A percentile compares a stretch with the other conserved stretches of the same genome.
These are phyloP conservation scores for Penicillium cosmopolitanum DNA, from an alignment of 495 filamentous ascomycete genomes.

Conservation along the genomic window DNA sequence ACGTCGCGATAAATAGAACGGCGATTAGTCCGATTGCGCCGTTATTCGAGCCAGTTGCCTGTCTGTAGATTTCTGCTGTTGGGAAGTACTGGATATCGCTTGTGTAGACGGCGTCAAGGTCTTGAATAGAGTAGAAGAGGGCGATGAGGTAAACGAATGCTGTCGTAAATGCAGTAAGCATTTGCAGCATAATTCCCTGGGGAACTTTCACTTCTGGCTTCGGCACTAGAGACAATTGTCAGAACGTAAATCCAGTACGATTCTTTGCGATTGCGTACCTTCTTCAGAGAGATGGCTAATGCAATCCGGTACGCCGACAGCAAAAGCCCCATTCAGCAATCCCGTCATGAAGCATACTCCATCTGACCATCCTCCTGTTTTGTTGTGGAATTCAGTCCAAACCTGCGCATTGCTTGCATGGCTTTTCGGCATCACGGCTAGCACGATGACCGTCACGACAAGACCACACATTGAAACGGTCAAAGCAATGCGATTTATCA, in stretches of 20 bases:
- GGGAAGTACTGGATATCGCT: conserved; percentile 64
- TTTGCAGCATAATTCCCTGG: conserved; percentile 58
- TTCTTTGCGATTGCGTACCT: conserved; percentile 22
- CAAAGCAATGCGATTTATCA: conserved; percentile 64
- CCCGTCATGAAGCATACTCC: conserved; percentile 74
- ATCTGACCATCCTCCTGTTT: conserved; percentile 64
- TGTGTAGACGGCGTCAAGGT: conserved; percentile 58
- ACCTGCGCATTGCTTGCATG: conserved; percentile 63
- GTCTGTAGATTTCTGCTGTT: conserved; percentile 71
- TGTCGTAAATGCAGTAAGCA: conserved; percentile 61
- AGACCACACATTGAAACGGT: conserved; percentile 66
- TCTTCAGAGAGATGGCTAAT: conserved; percentile 79
- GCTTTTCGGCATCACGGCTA: conserved; percentile 67
- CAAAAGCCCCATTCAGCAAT: conserved; percentile 76
- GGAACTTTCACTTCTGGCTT: conserved; percentile 33
- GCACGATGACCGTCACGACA: conserved; percentile 68
- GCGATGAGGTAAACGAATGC: conserved; percentile 34
- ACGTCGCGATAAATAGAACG: conserved; percentile 54
- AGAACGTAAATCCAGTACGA: neutral
- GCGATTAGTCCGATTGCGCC: conserved; percentile 65
- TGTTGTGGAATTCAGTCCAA: conserved; percentile 63
- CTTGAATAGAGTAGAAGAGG: conserved; percentile 67
- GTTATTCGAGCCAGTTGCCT: conserved; percentile 64
- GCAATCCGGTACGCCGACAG: conserved; percentile 73
- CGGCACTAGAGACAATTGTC: conserved; percentile 16